Base-by-base conservation (phyloP, 225 moss, liverwort and hornwort genomes). In the Marchantia paleacea region DNA sequence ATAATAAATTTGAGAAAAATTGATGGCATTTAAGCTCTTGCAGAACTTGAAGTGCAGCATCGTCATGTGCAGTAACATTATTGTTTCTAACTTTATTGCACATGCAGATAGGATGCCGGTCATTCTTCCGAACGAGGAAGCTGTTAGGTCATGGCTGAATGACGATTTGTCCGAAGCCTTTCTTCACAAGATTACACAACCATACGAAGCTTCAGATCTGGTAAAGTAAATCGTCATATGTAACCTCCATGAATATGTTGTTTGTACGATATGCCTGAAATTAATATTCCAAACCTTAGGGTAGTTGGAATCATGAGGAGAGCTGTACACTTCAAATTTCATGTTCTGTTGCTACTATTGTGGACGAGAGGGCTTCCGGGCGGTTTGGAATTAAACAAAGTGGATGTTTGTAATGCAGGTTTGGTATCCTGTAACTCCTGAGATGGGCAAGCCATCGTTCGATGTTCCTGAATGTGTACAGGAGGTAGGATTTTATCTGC, bases 21-120 rank as follows among this genome's bases (percentile, higher is more conserved):
- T 69, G 14, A 28, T 0, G 12, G 0, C 10, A 62, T 51, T 72
- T 11, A 24, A 52, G 51, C 49, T 20, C 12, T 12, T 52, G 10
- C 24, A 4, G 22, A 49, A 8, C 10, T 72, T 72, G 10, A 39
- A 15, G 18, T 9, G 14, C 69, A 0, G 68, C 48, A 18, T 69
- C 28, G 71, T 16, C 22, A 12, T 24, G 51, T 19, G 8, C 18
- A 6, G 47, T 20, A 20, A 18, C 3, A 20, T 18, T n/a, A 39
- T 50, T 1, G n/a, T 71, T 48, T 49, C 19, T 7, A n/a, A 19
- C 62, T n/a, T 62, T 0, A 68, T 29, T 31, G 13, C 16, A 48
- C 49, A 19, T 71, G 20, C 84, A 99, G 99, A 99, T 80, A 95
- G 99, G 86, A 99, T 99, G 99, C 99, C 99, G 7, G 99, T 99